phyloP scores from a whole-genome alignment of 2,329 filamentous ascomycete genomes.

The Botrytis elliptica region DNA sequence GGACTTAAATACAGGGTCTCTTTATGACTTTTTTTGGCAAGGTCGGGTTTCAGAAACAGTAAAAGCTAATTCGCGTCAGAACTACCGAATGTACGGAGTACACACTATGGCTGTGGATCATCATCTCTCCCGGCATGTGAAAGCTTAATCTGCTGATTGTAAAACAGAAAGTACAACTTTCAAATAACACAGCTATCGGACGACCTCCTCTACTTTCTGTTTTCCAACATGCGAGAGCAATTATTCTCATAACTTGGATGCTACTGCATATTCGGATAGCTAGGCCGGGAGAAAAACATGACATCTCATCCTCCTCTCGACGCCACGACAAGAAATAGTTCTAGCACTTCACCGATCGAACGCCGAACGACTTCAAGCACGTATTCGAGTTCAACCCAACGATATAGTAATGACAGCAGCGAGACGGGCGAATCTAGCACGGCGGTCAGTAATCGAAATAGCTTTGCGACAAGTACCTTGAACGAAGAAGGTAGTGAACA shows the following conservation, averaged over 20 bases:
- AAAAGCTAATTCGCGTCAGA: slow-evolving; percentile 10
- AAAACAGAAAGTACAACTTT: not conserved
- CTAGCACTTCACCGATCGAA: slow-evolving; percentile 29
- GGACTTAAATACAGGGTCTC: slow-evolving; percentile 1
- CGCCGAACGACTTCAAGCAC: slow-evolving; percentile 30
- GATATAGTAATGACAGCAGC: slow-evolving; percentile 42
- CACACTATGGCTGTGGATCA: slow-evolving; percentile 6
- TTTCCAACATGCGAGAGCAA: slow-evolving; percentile 24
- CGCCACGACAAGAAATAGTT: slow-evolving; percentile 30
- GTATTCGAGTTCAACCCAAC: slow-evolving; percentile 30
- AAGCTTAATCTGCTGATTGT: slow-evolving; percentile 11
- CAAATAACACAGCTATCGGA: slow-evolving; percentile 3
- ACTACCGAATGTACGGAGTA: slow-evolving; percentile 5
- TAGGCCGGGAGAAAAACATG: slow-evolving; percentile 31
- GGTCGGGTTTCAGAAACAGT: slow-evolving; percentile 7
- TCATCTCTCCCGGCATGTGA: slow-evolving; percentile 8
- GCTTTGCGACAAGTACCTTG: slow-evolving; percentile 23
- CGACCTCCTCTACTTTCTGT: not conserved
- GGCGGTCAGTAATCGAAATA: slow-evolving; percentile 38
- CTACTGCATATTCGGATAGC: slow-evolving; percentile 21
- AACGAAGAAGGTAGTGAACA: slow-evolving; percentile 20
- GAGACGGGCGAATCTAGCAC: slow-evolving; percentile 49
- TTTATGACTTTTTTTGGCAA: slow-evolving; percentile 1
- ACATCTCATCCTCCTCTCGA: slow-evolving; percentile 27
- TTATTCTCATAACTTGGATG: slow-evolving; percentile 17